Conservation (phyloP, 2,329 filamentous ascomycete species). For the Chaetomium sp. region DNA sequence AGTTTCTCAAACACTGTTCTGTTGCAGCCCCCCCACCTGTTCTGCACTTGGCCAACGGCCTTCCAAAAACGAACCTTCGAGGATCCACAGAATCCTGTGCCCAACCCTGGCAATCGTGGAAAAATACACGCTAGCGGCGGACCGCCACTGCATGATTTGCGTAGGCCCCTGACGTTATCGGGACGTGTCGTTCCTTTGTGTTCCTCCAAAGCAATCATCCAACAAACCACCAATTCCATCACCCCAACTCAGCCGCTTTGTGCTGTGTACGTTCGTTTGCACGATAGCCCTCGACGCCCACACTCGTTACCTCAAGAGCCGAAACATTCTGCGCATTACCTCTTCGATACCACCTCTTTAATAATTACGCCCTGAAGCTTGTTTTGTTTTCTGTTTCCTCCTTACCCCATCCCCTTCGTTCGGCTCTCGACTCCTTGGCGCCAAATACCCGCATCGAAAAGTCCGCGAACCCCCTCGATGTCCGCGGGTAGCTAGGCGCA, state of each 20-base stretch:
- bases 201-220: slow-evolving; percentile 6
- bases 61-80: background rate
- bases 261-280: slow-evolving; percentile 22
- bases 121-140: slow-evolving; percentile 14
- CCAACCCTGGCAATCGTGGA: background rate
- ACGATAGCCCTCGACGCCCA: slow-evolving; percentile 8
- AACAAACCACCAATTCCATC: slow-evolving; percentile 5
- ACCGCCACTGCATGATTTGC: slow-evolving; percentile 14
- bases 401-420: background rate
- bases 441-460: background rate
- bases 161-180: slow-evolving; percentile 19
- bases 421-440: background rate
- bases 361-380: background rate
- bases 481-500: background rate
- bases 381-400: background rate
- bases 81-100: slow-evolving; percentile 9
- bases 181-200: background rate
- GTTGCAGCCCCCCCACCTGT: slow-evolving; percentile 3
- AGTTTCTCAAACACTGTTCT: background rate
- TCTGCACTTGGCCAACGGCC: background rate
- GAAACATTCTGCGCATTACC: slow-evolving; percentile 1
- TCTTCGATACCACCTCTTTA: slow-evolving; percentile 12
- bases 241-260: slow-evolving; percentile 19
- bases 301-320: slow-evolving; percentile 17
- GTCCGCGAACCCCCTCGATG: slow-evolving; percentile 5